phyloP scores from a whole-genome alignment of 352 stramenopile genomes.

The Phytophthora citricola region DNA sequence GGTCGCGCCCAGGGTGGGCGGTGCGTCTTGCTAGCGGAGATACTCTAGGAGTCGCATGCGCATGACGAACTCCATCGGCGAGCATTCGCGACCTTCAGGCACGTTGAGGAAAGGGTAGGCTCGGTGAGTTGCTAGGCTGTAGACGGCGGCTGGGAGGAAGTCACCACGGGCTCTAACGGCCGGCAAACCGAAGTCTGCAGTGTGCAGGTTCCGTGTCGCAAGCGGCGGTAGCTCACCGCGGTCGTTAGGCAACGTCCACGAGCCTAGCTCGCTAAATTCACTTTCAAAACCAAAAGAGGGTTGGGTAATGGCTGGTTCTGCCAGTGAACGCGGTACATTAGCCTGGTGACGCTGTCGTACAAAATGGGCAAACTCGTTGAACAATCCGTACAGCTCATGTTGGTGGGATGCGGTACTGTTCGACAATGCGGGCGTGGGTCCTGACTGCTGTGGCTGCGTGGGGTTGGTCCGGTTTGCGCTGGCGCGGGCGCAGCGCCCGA shows the following conservation, averaged over 20 bases:
- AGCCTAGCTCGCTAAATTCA: too few relatives aligned
- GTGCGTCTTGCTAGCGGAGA: neutral
- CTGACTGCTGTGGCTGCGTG: too few relatives aligned
- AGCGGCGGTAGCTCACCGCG: neutral
- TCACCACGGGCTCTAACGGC: neutral
- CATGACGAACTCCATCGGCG: neutral
- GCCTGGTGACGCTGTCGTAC: too few relatives aligned
- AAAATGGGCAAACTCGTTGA: too few relatives aligned
- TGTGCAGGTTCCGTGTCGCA: neutral
- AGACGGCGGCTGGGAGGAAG: neutral
- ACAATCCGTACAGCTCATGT: too few relatives aligned
- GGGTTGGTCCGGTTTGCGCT: too few relatives aligned
- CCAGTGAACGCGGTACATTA: too few relatives aligned
- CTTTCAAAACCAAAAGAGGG: too few relatives aligned
- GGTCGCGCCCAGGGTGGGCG: neutral
- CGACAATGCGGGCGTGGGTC: too few relatives aligned
- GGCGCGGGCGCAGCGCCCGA: too few relatives aligned
- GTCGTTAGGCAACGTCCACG: slow-evolving; percentile 5
- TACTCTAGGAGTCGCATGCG: neutral
- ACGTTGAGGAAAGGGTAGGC: neutral
- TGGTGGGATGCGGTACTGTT: too few relatives aligned
- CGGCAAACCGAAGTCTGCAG: neutral
- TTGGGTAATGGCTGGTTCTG: too few relatives aligned
- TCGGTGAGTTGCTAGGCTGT: slow-evolving; percentile 1
- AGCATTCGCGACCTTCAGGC: neutral